Conservation (phyloP, 441 rosid genomes). For the Viola pubescens region DNA sequence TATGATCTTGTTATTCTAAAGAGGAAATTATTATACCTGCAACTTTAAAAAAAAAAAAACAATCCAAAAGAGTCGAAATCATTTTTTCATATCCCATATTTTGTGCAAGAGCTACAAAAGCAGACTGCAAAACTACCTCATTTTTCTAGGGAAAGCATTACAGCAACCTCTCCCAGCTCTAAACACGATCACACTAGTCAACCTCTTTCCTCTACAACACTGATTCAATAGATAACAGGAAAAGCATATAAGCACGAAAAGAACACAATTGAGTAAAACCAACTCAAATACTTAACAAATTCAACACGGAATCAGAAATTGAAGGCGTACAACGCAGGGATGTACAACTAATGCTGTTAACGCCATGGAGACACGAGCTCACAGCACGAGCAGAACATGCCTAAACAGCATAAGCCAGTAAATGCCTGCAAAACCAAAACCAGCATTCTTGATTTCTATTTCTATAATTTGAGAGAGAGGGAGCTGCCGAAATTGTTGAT, state of each 20-base stretch:
- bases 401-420: no score
- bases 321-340: neutral
- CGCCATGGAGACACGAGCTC: no score
- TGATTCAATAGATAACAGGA: constrained; percentile 16
- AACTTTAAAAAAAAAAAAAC: neutral
- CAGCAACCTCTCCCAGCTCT: constrained; percentile 33
- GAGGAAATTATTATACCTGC: constrained; percentile 41
- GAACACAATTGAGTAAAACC: neutral
- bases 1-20: constrained; percentile 31
- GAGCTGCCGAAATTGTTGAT: no score
- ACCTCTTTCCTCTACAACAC: constrained; percentile 40
- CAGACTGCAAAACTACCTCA: constrained; percentile 26
- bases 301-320: neutral
- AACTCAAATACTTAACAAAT: neutral
- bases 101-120: constrained; percentile 6
- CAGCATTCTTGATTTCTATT: no score
- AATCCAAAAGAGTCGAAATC: neutral
- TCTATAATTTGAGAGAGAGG: no score
- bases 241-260: neutral
- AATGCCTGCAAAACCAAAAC: no score
- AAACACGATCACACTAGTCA: constrained; percentile 31
- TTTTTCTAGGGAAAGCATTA: constrained; percentile 34
- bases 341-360: no score
- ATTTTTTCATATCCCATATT: neutral
- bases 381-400: no score